phyloP scores from a whole-genome alignment of 768 basidiomycete genomes.

The Terana coerulea region DNA sequence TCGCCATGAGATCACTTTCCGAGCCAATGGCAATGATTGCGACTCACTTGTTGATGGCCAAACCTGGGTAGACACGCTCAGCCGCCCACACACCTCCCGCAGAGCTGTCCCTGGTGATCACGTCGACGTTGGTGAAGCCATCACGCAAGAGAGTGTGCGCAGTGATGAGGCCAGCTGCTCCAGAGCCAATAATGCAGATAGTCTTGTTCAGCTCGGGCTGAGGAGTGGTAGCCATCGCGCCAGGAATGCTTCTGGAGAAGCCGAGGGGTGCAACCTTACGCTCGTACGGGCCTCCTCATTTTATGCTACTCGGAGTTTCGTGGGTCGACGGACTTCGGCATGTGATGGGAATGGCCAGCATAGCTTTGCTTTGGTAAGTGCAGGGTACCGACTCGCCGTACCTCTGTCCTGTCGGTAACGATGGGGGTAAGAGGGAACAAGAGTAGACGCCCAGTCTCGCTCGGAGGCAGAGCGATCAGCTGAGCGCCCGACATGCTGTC shows the following conservation, averaged over 20 bases:
- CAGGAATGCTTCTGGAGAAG: too few relatives aligned
- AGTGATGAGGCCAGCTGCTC: conserved; percentile 56
- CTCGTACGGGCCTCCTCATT: neutral
- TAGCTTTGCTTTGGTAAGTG: neutral
- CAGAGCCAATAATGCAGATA: conserved; percentile 52
- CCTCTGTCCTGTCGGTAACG: neutral
- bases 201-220: conserved; percentile 10
- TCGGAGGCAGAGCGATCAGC: too few relatives aligned
- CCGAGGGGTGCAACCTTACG: neutral
- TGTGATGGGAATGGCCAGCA: neutral
- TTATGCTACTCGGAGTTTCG: conserved; percentile 1
- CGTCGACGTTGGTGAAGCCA: conserved; percentile 50
- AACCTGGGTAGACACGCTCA: conserved; percentile 51
- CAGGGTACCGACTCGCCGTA: neutral
- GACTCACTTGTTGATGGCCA: conserved; percentile 58
- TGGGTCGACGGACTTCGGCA: neutral
- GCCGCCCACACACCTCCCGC: conserved; percentile 59
- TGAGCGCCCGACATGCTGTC: too few relatives aligned
- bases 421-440: neutral
- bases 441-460: neutral
- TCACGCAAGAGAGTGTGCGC: conserved; percentile 53
- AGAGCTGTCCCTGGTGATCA: conserved; percentile 51
- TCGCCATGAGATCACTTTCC: neutral
- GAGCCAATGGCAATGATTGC: neutral
- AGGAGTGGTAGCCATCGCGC: conserved; percentile 2